Base-by-base conservation (phyloP, 257 asterid genomes). In the Nicotiana noctiflora region DNA sequence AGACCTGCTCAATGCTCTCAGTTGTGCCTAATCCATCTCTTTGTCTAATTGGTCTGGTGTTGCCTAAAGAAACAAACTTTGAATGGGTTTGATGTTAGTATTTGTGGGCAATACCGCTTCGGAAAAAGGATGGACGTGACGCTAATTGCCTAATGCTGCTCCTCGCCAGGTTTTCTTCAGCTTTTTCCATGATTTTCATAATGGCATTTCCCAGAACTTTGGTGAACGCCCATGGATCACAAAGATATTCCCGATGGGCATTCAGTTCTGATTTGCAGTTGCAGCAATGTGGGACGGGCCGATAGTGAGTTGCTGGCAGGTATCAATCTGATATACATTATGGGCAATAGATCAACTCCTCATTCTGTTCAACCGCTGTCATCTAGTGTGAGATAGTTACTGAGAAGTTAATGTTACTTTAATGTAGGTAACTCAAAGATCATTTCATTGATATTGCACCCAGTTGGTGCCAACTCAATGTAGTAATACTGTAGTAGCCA, bases 1-100 rank as follows among this genome's bases (percentile, higher is more conserved):
- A 93, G 66, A 84, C 85, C 70, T 91, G 98, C 84, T 86, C 97
- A 29, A 85, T 89, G 89, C 87, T 94, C 34, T 89, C 94, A 59
- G 88, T 94, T 82, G 92, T 96, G 68, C 97, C 94, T 17, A 94
- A 92, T 82, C 94, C 96, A 52, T 89, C 94, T 3, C 89, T 85
- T 80, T 90, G 96, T 90, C 88, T 94, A 75, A 82, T 94, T 4
- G 98, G 95, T 23, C 79, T 94, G 90, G 85, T 94, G 82, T 90
- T 94, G 83, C 98, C 98, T 13, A 94, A 91, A 82, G 98, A 94
- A 83, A 86, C 92, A 1, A 91, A 86, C 81, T 79, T 88, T 31
- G 96, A 92, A 34, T 82, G 84, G 85, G 86, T 87, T 56, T 90
- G 88, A 89, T 85, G 65, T 18, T 46, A 64, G 55, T 18, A 55